Percentiles rank a stretch among this genome's conserved stretches.
Conservation (phyloP, 2,329 filamentous ascomycete genomes). For the Pyricularia pennisetigena region DNA sequence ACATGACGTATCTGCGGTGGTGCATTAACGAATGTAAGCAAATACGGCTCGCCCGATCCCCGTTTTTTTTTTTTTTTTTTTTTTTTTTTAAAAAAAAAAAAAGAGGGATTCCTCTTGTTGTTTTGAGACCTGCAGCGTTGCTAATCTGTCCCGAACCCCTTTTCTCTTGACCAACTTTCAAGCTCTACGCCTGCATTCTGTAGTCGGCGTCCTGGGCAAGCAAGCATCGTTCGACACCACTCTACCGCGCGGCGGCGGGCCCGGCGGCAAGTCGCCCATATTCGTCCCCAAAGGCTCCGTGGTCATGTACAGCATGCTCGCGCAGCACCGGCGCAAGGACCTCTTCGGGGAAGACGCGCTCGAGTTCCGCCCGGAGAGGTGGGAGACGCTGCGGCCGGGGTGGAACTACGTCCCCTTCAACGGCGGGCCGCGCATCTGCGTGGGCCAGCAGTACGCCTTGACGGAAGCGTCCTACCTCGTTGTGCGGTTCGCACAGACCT, state of each 20-base stretch:
- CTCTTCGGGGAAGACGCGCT: conserved; percentile 8
- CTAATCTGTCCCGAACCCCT: not conserved
- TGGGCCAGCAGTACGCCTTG: conserved; percentile 34
- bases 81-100: too few relatives aligned
- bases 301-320: conserved; percentile 26
- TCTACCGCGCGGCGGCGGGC: conserved; percentile 35
- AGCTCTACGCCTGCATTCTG: conserved; percentile 32
- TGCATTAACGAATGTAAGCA: conserved; percentile 68
- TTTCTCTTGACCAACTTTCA: too few relatives aligned
- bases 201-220: conserved; percentile 18
- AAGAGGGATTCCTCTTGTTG: too few relatives aligned
- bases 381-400: conserved; percentile 6
- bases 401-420: conserved; percentile 35
- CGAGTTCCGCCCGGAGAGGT: conserved; percentile 7
- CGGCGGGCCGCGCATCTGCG: conserved; percentile 36
- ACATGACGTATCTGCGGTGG: conserved; percentile 70
- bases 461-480: conserved; percentile 29
- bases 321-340: conserved; percentile 15
- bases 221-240: conserved; percentile 26
- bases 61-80: too few relatives aligned
- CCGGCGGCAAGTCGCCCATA: conserved; percentile 29
- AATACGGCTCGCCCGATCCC: conserved; percentile 41
- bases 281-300: conserved; percentile 31
- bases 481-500: conserved; percentile 22
- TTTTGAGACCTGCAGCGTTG: not conserved